phyloP scores from a whole-genome alignment of 257 asterid genomes.

The Linderniella brevidens region DNA sequence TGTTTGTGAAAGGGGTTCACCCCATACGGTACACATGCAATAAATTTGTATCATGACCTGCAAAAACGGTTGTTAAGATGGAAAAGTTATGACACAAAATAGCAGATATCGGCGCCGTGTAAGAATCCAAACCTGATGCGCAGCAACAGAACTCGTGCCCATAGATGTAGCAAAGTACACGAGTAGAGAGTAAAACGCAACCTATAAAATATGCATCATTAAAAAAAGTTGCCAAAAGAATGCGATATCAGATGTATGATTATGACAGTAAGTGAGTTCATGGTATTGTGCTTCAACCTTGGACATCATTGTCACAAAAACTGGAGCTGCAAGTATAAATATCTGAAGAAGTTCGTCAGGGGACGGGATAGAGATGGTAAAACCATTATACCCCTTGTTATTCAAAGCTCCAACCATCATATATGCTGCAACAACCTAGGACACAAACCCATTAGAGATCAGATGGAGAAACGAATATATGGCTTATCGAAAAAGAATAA shows the following conservation, averaged over 20 bases:
- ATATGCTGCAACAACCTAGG: slow-evolving; percentile 85
- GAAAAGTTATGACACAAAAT: slow-evolving; percentile 5
- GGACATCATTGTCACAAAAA: slow-evolving; percentile 81
- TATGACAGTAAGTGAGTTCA: slow-evolving; percentile 8
- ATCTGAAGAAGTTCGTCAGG: slow-evolving; percentile 46
- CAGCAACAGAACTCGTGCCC: slow-evolving; percentile 70
- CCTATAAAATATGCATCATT: slow-evolving; percentile 31
- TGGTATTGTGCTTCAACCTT: slow-evolving; percentile 27
- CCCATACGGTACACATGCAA: slow-evolving; percentile 71
- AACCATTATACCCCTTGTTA: slow-evolving; percentile 74
- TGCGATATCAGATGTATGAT: slow-evolving; percentile 6
- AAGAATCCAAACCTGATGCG: slow-evolving; percentile 60
- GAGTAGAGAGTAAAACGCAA: slow-evolving; percentile 66
- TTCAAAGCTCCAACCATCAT: slow-evolving; percentile 77
- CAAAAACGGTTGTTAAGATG: slow-evolving; percentile 6
- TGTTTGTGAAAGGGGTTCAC: slow-evolving; percentile 95
- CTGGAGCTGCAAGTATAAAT: slow-evolving; percentile 84
- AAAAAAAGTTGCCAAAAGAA: slow-evolving; percentile 4
- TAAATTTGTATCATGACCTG: slow-evolving; percentile 90
- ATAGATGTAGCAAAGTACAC: slow-evolving; percentile 84
- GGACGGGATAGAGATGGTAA: slow-evolving; percentile 69
- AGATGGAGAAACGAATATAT: not conserved
- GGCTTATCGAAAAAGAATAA: too few relatives aligned
- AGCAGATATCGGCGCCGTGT: slow-evolving; percentile 2
- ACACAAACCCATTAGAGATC: slow-evolving; percentile 10